A percentile compares a stretch with the other conserved stretches of the same genome.
phyloP scores from a whole-genome alignment of 2,329 filamentous ascomycete species.

The Colletotrichum brevisporum region DNA sequence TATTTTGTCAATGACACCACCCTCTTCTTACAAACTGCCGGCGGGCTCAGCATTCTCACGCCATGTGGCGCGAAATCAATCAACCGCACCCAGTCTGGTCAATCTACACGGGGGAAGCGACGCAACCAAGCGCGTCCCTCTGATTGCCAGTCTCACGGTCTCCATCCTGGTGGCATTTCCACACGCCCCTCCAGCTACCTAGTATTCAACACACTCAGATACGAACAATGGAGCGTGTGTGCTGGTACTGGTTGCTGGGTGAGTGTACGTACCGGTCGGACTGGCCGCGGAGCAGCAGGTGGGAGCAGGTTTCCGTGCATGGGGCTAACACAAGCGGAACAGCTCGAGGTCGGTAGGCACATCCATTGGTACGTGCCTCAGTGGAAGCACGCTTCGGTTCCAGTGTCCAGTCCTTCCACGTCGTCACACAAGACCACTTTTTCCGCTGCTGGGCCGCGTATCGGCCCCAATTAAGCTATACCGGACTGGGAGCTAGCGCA shows the following conservation, averaged over 20 bases:
- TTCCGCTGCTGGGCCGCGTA: conserved; percentile 34
- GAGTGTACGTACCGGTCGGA: conserved; percentile 16
- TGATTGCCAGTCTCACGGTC: no score
- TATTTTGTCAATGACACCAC: conserved; percentile 8
- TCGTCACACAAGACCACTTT: neutral
- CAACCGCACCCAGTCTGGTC: no score
- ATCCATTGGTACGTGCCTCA: conserved; percentile 2
- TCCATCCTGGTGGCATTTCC: no score
- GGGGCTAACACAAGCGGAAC: conserved; percentile 9
- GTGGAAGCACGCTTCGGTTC: no score
- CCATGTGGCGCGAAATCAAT: no score
- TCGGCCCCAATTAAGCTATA: conserved; percentile 19
- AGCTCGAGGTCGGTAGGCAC: neutral
- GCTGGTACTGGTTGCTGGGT: no score
- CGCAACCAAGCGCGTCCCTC: no score
- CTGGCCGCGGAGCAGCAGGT: conserved; percentile 34
- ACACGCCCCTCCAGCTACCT: no score
- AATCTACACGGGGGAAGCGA: no score
- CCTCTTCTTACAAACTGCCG: neutral
- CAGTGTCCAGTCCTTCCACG: no score
- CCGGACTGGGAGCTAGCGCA: conserved; percentile 4
- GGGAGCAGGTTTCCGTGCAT: conserved; percentile 34
- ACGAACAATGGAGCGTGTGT: neutral
- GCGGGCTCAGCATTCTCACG: no score
- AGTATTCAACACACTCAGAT: neutral